Conservation (phyloP, 306 rosid genomes). For the Citrullus amarus region DNA sequence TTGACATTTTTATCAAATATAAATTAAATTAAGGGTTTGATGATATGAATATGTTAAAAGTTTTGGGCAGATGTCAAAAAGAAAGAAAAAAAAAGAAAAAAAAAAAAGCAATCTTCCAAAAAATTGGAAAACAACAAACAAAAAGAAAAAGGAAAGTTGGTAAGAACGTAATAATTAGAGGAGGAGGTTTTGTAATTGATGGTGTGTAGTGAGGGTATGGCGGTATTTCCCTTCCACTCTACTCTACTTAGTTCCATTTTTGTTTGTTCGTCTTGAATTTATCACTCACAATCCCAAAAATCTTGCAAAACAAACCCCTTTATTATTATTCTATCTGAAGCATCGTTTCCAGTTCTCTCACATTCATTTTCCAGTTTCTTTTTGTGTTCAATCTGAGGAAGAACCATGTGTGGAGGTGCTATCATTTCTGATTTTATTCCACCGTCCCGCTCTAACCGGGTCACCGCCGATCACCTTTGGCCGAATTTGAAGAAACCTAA, state of each 20-base stretch:
- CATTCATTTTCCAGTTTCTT: background rate
- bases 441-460: constrained; percentile 26
- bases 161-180: background rate
- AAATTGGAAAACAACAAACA: background rate
- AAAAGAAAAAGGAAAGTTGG: too few species aligned
- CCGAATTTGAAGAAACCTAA: constrained; percentile 43
- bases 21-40: too few species aligned
- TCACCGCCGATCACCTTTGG: constrained; percentile 61
- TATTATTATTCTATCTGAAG: background rate
- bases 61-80: background rate
- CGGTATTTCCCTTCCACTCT: background rate
- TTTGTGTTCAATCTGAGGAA: background rate
- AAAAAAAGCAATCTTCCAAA: background rate
- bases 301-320: background rate
- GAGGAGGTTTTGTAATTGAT: background rate
- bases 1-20: too few species aligned
- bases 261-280: background rate
- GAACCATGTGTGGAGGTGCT: constrained; percentile 94
- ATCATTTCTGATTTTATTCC: constrained; percentile 85
- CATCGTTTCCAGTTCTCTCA: background rate
- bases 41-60: too few species aligned
- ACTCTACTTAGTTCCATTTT: background rate
- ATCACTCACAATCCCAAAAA: background rate
- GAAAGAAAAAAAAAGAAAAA: background rate
- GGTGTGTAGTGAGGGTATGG: background rate